These are phyloP conservation scores for Musa balbisiana DNA, from an alignment of 202 grass and related monocot genomes.

Conservation along the genomic window DNA sequence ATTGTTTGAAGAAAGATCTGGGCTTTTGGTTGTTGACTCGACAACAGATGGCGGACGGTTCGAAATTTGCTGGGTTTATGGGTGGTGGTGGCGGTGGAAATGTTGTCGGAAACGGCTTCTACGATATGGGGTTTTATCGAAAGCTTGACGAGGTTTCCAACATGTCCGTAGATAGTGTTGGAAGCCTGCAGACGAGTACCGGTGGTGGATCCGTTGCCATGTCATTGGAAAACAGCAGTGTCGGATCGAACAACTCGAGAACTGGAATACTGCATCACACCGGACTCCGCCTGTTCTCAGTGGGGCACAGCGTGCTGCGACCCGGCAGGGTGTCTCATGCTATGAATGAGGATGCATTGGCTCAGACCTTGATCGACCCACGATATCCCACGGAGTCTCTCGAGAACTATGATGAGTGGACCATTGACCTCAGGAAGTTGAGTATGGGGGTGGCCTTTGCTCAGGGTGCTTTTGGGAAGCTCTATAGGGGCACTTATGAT, in stretches of 20 bases:
- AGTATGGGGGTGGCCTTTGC: slow-evolving; percentile 58
- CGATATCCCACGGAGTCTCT: slow-evolving; percentile 70
- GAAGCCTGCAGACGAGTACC: slow-evolving; percentile 14
- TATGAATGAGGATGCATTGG: slow-evolving; percentile 70
- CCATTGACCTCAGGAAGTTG: slow-evolving; percentile 72
- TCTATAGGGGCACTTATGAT: slow-evolving; percentile 78
- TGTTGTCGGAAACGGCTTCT: slow-evolving; percentile 8
- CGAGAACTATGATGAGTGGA: slow-evolving; percentile 80
- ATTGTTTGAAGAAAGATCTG: background rate
- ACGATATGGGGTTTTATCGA: slow-evolving; percentile 13
- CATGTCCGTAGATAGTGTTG: slow-evolving; percentile 15
- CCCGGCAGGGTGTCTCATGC: slow-evolving; percentile 53
- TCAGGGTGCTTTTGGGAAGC: slow-evolving; percentile 80
- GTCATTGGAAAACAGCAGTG: slow-evolving; percentile 14
- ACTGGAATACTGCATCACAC: slow-evolving; percentile 34
- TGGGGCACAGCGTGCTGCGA: slow-evolving; percentile 57
- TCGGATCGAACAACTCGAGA: slow-evolving; percentile 11
- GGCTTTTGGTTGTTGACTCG: background rate
- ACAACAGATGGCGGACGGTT: slow-evolving; percentile 1
- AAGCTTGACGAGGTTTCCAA: slow-evolving; percentile 19
- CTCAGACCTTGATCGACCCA: slow-evolving; percentile 70
- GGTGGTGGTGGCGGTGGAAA: slow-evolving; percentile 10
- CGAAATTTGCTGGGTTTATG: slow-evolving; percentile 19
- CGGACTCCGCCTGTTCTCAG: slow-evolving; percentile 45
- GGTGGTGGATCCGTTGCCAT: slow-evolving; percentile 8